Evolutionary conservation across 768 basidiomycete genomes (phyloP), one percentile per base, ranked within the genome.

Genomic region (Kwoniella bestiolae): DNA sequence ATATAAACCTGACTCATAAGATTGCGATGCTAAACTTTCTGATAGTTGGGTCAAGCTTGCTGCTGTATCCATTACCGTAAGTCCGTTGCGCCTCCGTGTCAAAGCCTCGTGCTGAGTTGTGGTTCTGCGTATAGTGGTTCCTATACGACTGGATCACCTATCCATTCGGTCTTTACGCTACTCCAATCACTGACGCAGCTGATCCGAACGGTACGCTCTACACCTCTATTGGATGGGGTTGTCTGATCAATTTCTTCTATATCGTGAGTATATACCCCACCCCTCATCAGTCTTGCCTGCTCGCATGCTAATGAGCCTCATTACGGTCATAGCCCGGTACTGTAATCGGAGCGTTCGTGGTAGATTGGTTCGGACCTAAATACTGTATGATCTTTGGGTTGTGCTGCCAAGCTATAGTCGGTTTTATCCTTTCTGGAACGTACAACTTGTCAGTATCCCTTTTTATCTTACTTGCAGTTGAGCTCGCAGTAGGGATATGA

Each of bases 391-490:
- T 89, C 70, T 63, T 73, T 35, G 76, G 76, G 25, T 70, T 81
- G 16, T 51, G 69, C 51, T 65, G 75, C 52, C 81, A 82, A 47
- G 74, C 73, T 23, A 34, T 72, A 51, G 59, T 81, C 45, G 82
- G 94, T 5, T 96, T 96, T 82, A 86, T 92, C 79, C 91, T 97
- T 89, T 90, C 90, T 67, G 94, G 91, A 1, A 82, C 87, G 21
- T 96, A 94, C 81, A 73, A 66, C 26, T 55, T 50, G 74, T 75
- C 21, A 66, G 74, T 65, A 56, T 18, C 25, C 25, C 14, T 52
- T 26, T 52, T 23, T 52, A 31, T 31, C 28, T 28, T 26, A 16
- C 25, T 6, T 16, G 8, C 18, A 31, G 26, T 52, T 11, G n/a
- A 52, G 25, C n/a, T n/a, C n/a, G n/a, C n/a, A n/a, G n/a, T n/a